Evolutionary conservation across 2,329 filamentous ascomycete genomes (phyloP), one percentile per base, ranked within the genome.

Genomic region (Diaporthe ampelina): DNA sequence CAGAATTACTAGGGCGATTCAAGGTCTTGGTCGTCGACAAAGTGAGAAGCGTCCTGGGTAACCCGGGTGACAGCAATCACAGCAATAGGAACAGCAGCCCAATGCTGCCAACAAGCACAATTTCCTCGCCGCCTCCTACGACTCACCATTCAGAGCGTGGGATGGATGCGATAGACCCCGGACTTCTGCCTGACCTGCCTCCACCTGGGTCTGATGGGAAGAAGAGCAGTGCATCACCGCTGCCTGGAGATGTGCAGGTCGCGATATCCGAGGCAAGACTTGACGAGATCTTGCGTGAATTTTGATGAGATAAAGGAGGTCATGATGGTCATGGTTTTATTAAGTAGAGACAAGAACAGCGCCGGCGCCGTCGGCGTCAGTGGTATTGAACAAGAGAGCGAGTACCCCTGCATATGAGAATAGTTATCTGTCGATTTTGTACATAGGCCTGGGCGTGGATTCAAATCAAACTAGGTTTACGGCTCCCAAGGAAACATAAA

Each of bases 1-100:
- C 80, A 0, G 82, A 85, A 3, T 80, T 92, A 24, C 80, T 92
- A 69, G 83, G 80, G 29, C 90, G 88, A 79, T 92, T 92, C 82
- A 89, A 87, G 81, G 80, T 81, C 1, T 83, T 86, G 78, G 82
- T 89, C 76, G 76, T 78, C 50, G 78, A 79, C 52, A 82, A 81
- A 72, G 50, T 83, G 26, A 74, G 45, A 61, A 73, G 59, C 10
- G 74, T 75, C 4, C 56, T 75, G 21, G 74, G 72, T 13, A 68
- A 57, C 4, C 68, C 59, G 29, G 54, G 70, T 7, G 68, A 65
- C 17, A 61, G 63, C 48, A 54, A 21, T 10, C 48, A 68, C 63
- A 35, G 63, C 63, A 24, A 54, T 15, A 68, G n/a, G 48, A 32
- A 32, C 19, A 52, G 54, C 29, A 50, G 50, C 17, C 72, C 57